Conservation (phyloP, 108 stramenopile genomes). For the Skeletonema grethae region DNA sequence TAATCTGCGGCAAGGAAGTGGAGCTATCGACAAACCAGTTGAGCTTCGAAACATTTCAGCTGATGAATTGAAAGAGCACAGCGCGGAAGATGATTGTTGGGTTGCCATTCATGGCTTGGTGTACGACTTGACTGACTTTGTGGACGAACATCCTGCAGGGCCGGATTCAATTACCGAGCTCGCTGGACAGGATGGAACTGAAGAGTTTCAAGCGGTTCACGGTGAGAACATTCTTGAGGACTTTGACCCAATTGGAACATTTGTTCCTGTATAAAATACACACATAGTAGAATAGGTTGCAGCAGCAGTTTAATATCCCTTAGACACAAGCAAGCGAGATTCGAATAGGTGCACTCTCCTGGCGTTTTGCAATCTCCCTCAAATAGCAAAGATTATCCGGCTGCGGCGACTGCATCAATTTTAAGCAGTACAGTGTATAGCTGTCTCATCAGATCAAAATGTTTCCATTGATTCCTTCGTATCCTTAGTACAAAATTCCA, state of each 20-base stretch:
- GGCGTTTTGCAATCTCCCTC: too few relatives aligned
- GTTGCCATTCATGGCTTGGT: constrained; percentile 85
- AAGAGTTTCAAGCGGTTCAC: constrained; percentile 85
- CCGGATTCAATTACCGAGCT: constrained; percentile 79
- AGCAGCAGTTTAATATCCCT: too few relatives aligned
- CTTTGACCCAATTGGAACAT: constrained; percentile 59
- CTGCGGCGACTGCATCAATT: too few relatives aligned
- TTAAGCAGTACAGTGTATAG: too few relatives aligned
- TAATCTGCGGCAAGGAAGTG: constrained; percentile 8
- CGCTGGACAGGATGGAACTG: constrained; percentile 86
- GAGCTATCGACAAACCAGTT: constrained; percentile 6
- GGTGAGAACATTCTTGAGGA: constrained; percentile 80
- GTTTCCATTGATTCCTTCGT: too few relatives aligned
- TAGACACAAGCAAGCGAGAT: too few relatives aligned
- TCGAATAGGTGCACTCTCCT: too few relatives aligned
- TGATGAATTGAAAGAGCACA: constrained; percentile 77
- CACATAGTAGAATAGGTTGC: too few relatives aligned
- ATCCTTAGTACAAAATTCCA: too few relatives aligned
- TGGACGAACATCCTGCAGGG: constrained; percentile 91
- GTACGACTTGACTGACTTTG: constrained; percentile 92
- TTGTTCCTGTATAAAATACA: background rate
- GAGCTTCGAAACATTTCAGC: constrained; percentile 53
- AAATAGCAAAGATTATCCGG: too few relatives aligned
- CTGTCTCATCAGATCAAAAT: too few relatives aligned
- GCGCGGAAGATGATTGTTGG: constrained; percentile 85